These are phyloP conservation scores for Aspergillus homomorphus DNA, from an alignment of 495 filamentous ascomycete genomes.

Conservation along the genomic window DNA sequence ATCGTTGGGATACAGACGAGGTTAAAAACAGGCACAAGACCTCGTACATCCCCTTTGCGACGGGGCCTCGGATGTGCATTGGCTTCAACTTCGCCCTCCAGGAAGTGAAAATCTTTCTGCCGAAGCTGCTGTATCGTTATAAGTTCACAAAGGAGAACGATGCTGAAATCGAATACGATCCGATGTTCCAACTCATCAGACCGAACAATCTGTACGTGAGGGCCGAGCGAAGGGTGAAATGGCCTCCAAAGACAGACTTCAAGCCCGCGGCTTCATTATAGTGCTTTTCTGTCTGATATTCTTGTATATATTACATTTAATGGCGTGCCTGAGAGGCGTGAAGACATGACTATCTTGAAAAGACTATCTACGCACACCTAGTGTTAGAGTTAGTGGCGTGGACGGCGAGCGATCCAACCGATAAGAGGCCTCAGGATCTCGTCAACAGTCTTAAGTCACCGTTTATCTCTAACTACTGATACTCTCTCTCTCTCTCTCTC, in stretches of 20 bases:
- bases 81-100: slow-evolving; percentile 57
- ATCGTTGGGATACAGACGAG: slow-evolving; percentile 50
- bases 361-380: too few species aligned
- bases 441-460: too few species aligned
- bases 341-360: too few species aligned
- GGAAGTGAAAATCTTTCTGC: slow-evolving; percentile 52
- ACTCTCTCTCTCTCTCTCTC: too few species aligned
- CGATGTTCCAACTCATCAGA: slow-evolving; percentile 51
- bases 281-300: background rate
- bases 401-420: too few species aligned
- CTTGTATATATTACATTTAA: background rate
- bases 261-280: background rate
- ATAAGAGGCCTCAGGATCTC: too few species aligned
- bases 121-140: slow-evolving; percentile 52
- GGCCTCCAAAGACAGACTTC: background rate
- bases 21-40: slow-evolving; percentile 40
- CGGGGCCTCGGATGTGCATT: slow-evolving; percentile 49
- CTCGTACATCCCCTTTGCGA: slow-evolving; percentile 52
- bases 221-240: slow-evolving; percentile 37
- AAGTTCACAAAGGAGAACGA: slow-evolving; percentile 41
- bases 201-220: slow-evolving; percentile 53
- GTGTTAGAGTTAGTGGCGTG: too few species aligned
- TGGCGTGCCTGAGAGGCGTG: too few species aligned
- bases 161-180: slow-evolving; percentile 52
- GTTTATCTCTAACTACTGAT: too few species aligned